Evolutionary conservation across 2,329 filamentous ascomycete genomes (phyloP).

Genomic region (Colletotrichum eremochloae): DNA sequence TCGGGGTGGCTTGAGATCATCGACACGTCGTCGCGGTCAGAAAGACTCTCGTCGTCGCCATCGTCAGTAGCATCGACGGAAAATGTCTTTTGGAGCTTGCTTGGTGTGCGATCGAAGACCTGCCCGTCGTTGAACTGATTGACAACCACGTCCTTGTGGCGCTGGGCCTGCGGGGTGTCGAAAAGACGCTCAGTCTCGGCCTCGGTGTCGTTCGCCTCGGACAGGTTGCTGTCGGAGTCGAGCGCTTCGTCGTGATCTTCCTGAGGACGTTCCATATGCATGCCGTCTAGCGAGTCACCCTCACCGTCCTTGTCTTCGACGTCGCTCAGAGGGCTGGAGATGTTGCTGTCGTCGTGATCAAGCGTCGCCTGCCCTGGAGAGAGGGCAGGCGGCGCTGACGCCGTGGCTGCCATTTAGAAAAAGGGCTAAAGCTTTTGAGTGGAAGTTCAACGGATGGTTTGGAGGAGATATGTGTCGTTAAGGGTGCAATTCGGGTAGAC

Average conservation of each 20-base stretch:
- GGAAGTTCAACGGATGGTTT: constrained; percentile 25
- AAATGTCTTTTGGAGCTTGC: constrained; percentile 75
- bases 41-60: constrained; percentile 55
- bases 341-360: constrained; percentile 74
- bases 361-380: constrained; percentile 60
- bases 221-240: constrained; percentile 67
- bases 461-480: constrained; percentile 23
- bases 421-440: constrained; percentile 14
- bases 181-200: constrained; percentile 95
- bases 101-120: constrained; percentile 77
- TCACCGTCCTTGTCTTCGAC: constrained; percentile 85
- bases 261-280: constrained; percentile 56
- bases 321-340: constrained; percentile 93
- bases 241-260: constrained; percentile 48
- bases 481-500: constrained; percentile 34
- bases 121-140: constrained; percentile 67
- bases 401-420: constrained; percentile 65
- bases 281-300: constrained; percentile 75
- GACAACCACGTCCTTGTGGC: constrained; percentile 73
- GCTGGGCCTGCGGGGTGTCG: constrained; percentile 81
- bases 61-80: constrained; percentile 53
- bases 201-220: constrained; percentile 78
- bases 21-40: constrained; percentile 57
- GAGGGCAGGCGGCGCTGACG: constrained; percentile 63
- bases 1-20: constrained; percentile 55